Base-by-base conservation (phyloP, 2,329 filamentous ascomycete species). In the Aspergillus texensis region DNA sequence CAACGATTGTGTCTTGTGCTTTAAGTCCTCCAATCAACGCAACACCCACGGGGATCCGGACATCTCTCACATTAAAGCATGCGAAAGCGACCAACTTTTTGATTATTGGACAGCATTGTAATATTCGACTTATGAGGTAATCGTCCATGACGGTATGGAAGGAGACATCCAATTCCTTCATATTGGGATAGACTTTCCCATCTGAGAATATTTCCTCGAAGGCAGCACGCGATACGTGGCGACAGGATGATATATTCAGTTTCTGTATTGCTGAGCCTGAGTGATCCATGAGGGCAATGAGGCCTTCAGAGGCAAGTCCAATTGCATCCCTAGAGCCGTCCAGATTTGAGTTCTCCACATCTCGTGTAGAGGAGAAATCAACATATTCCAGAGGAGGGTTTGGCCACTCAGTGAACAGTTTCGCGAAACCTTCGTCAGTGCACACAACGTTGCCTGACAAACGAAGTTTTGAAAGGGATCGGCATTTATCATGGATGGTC, bases 251-350 rank as follows among this genome's bases (percentile, higher is more conserved):
- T n/a, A 97, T 82, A 72, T 96, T 91, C 39, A 98, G 81, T 46
- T 85, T 81, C 63, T 84, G 83, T 2, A 98, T 78, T 12, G 79
- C 82, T 1, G 79, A 74, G 4, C 92, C 91, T 0, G 93, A 97
- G 74, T 97, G 94, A 0, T 82, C 80, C 92, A 97, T 97, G 50
- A 97, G 79, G 0, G 92, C 91, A 67, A 85, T 82, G 79, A 98
- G 94, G 0, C 91, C 93, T 6, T 85, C 79, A 0, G 88, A 90
- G 58, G 90, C 92, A 36, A 97, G 83, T 1, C 94, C 94, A 52
- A 94, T 80, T 9, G 85, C 77, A 28, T 85, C 83, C 61, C 88
- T 80, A 0, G 86, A 84, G 5, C 88, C 86, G 26, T 89, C 85
- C 0, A 92, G 90, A 30, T 86, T 86, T 56, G 82, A 80, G 63